Evolutionary conservation across 768 basidiomycete species (phyloP), one percentile per base, ranked within the genome.

Genomic region (Phanerodontia chrysosporium): DNA sequence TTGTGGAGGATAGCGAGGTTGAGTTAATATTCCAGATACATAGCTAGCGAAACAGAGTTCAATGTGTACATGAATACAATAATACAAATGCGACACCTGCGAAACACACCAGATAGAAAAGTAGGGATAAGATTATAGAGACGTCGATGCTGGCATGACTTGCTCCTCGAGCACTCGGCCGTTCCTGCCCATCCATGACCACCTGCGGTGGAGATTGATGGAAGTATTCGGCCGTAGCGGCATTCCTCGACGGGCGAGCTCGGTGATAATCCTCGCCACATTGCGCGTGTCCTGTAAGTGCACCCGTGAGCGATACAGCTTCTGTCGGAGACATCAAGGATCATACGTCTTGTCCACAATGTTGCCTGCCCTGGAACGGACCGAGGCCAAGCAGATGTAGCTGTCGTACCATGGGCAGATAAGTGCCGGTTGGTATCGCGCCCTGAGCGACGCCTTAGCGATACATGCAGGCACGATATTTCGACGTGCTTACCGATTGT

Each of bases 331-430:
- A n/a, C 28, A 10, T 12, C 58, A 65, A 63, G 57, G 51, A 45
- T 85, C 90, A 77, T 62, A 95, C 95, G 73, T 95, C 93, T 35
- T 96, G 89, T 24, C 96, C 96, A 67, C 85, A 85, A 73, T 98
- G 96, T 57, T 84, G 79, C 65, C 90, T 83, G 22, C 96, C 95
- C 70, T 87, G 76, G 68, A 98, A 98, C 7, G 80, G 77, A 4
- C 82, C 78, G 48, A 98, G 74, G 10, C 80, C 81, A 45, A 98
- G 83, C n/a, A 79, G 78, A 35, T 79, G 78, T 49, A 97, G 77
- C 71, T 95, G 92, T n/a, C 81, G 80, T 36, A 83, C 71, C 56
- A 96, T 87, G 61, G 89, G 90, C 57, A 92, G 72, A 30, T 75
- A 72, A 30, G 66, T 60, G 25, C 73, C 68, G 45, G 64, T 62